Base-by-base conservation (phyloP, 306 rosid genomes). In the Comarum palustre region DNA sequence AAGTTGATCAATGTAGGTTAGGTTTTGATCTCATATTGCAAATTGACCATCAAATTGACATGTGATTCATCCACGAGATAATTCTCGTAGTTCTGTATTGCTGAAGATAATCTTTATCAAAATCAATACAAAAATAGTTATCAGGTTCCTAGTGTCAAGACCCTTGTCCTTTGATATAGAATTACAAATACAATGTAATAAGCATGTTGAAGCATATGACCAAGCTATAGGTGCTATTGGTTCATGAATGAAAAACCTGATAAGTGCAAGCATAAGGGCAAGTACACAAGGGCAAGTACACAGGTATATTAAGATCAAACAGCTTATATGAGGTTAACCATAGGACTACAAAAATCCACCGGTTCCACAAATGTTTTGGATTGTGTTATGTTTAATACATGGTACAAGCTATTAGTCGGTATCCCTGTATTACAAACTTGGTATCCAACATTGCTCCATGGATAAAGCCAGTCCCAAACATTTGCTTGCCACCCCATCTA, bases 401-500 rank as follows among this genome's bases (percentile, higher is more conserved):
- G 19, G 34, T 73, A 59, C 72, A 77, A 62, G 48, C 64, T 13
- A 14, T 27, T 29, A 38, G 13, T 42, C 10, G 16, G 54, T 34
- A 31, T 54, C 55, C 38, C 12, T 48, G 39, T 69, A 5, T 65
- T 61, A 62, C 69, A 20, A 62, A 54, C 75, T 46, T 32, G 27
- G 41, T 19, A 61, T 25, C 38, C 59, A 34, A 50, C 34, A 45
- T 55, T 54, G 47, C 41, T 64, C 32, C 36, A 1, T 54, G 29
- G 15, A 8, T 22, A 17, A 69, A 69, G 39, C 50, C 58, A 73
- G 25, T 41, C 32, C 46, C 52, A 54, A 19, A 74, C 8, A 60
- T 50, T 73, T n/a, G 48, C 36, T 70, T 14, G 13, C 62, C 24
- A 3, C 16, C 32, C 76, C 73, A 36, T 45, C 47, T 63, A 54